These are phyloP conservation scores for Alternaria consortialis DNA, from an alignment of 2,329 filamentous ascomycete species.

Conservation along the genomic window DNA sequence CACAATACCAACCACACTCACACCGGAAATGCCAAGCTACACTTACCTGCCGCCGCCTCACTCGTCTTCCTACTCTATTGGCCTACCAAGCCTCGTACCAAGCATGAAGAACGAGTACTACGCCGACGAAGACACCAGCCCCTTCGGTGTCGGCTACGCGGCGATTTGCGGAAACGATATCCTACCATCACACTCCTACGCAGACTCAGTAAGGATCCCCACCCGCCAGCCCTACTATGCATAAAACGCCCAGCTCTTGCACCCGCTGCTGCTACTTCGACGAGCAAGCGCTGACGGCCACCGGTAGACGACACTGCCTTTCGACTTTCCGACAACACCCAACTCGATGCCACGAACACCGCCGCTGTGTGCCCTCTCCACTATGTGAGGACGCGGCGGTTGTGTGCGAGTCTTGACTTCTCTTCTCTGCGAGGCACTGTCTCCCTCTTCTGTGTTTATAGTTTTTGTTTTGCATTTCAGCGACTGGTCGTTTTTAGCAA, in stretches of 20 bases:
- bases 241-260: conserved; percentile 41
- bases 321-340: conserved; percentile 71
- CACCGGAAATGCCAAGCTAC: conserved; percentile 58
- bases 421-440: conserved; percentile 27
- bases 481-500: conserved; percentile 40
- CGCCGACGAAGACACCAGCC: conserved; percentile 67
- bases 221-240: conserved; percentile 51
- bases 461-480: conserved; percentile 50
- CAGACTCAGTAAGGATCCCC: conserved; percentile 73
- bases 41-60: conserved; percentile 64
- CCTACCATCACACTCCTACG: conserved; percentile 68
- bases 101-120: conserved; percentile 74
- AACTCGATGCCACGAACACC: conserved; percentile 77
- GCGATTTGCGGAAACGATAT: conserved; percentile 72
- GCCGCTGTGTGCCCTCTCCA: conserved; percentile 53
- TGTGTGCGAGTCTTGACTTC: conserved; percentile 11
- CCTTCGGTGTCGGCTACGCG: conserved; percentile 74
- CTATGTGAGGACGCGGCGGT: conserved; percentile 29
- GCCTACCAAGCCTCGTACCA: conserved; percentile 67
- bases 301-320: conserved; percentile 72
- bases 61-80: conserved; percentile 59
- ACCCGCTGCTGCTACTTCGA: conserved; percentile 33
- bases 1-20: conserved; percentile 49
- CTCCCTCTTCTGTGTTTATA: conserved; percentile 38
- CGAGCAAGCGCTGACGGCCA: conserved; percentile 49